Percentiles rank a stretch among this genome's conserved stretches.
These are phyloP conservation scores for Chondrus crispus DNA, from an alignment of 23 red algal genomes.

Conservation along the genomic window DNA sequence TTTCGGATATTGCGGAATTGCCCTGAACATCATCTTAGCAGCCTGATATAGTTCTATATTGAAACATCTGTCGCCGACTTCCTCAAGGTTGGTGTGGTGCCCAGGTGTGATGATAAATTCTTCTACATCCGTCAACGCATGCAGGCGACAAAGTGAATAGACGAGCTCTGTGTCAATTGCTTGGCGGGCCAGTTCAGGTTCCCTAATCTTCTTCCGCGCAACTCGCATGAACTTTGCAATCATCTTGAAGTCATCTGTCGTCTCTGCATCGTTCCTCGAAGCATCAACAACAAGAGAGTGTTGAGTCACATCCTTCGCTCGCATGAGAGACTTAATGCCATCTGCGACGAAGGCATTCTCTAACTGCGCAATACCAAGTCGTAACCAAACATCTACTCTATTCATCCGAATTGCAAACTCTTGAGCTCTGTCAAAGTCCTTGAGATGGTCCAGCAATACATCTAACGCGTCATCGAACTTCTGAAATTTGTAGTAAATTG, in stretches of 20 bases:
- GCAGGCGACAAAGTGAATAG: constrained; percentile 71
- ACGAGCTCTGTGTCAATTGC: constrained; percentile 91
- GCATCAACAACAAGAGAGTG: constrained; percentile 65
- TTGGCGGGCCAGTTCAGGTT: constrained; percentile 47
- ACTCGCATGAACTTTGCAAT: constrained; percentile 57
- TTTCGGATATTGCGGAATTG: constrained; percentile 60
- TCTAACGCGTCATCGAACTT: constrained; percentile 79
- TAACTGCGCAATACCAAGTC: constrained; percentile 79
- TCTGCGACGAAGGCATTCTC: constrained; percentile 64
- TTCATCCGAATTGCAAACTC: constrained; percentile 89
- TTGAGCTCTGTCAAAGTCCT: constrained; percentile 83
- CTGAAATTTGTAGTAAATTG: constrained; percentile 95
- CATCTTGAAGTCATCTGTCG: constrained; percentile 68
- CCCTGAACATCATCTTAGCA: constrained; percentile 83
- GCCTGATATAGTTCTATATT: constrained; percentile 73
- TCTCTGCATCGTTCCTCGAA: constrained; percentile 39
- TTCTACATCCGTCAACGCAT: constrained; percentile 81
- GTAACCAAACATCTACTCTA: constrained; percentile 80
- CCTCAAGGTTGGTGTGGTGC: constrained; percentile 86
- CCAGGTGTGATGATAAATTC: constrained; percentile 71
- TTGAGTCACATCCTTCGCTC: constrained; percentile 74
- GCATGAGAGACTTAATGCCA: constrained; percentile 73
- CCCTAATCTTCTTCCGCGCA: constrained; percentile 62
- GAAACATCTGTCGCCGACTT: constrained; percentile 92
- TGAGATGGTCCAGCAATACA: constrained; percentile 89